Evolutionary conservation across 495 filamentous ascomycete genomes (phyloP), one percentile per base, ranked within the genome.

Genomic region (Bombardia bombarda): DNA sequence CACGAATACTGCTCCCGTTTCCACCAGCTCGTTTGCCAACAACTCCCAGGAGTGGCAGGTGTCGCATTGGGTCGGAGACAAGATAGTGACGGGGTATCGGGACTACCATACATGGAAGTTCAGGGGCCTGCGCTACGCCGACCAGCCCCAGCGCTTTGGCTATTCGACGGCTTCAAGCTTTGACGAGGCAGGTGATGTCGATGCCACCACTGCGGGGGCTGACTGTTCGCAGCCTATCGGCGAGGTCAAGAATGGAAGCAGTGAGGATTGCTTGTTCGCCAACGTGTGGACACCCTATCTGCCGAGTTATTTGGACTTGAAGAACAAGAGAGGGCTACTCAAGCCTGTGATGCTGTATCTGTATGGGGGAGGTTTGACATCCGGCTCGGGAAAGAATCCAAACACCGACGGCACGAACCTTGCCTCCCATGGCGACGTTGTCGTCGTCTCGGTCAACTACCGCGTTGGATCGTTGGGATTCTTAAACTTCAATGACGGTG

Each of bases 401-500:
- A 63, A 58, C 25, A 65, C 56, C 14, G 65, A 68, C 42, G 63
- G 65, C 5, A 61, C 57, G 16, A 72, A 68, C 51, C 47, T 69
- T 14, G 69, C 65, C 1, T 66, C 67, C 13, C 47, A 66, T 19
- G 66, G 69, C 2, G 69, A 72, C 47, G 65, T 69, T 18, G 69
- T 72, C 0, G 57, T 68, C 7, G 66, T 70, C 16, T 52, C 62
- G 18, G 53, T 56, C 18, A 61, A 61, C 44, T 61, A 61, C 45
- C 52, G 58, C 21, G 46, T 61, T 0, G 55, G 55, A 1, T 44
- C 44, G 7, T 20, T 56, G 14, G 58, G 58, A 1, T 61, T 61
- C 25, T 17, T 61, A 23, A 54, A 56, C 25, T 32, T 61, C 14
- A 51, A 58, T 31, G 58, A 61, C 40, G 58, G 55, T 5, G 46